A percentile compares a stretch with the other conserved stretches of the same genome.
These are phyloP conservation scores for Parsonsia alboflavescens DNA, from an alignment of 257 asterid species.

Conservation along the genomic window DNA sequence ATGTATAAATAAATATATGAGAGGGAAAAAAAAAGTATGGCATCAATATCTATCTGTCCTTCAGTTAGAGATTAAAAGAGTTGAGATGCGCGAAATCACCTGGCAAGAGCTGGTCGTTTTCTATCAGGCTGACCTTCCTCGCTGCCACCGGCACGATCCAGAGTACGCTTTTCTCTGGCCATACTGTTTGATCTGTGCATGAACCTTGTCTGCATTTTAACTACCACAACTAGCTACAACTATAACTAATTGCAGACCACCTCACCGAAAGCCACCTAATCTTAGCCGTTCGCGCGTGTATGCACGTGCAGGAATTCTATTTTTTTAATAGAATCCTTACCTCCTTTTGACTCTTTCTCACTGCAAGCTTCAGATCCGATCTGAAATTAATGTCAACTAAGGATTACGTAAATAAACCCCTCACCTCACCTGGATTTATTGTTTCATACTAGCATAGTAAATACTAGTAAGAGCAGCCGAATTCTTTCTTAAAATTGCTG, in stretches of 20 bases:
- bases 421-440: not conserved
- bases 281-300: conserved; percentile 1
- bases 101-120: conserved; percentile 97
- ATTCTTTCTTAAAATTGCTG: not conserved
- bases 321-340: not conserved
- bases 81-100: conserved; percentile 33
- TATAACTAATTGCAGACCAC: not conserved
- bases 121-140: conserved; percentile 80
- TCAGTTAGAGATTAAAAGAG: not conserved
- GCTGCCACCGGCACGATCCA: conserved; percentile 50
- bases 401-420: not conserved
- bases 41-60: not conserved
- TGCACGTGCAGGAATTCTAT: not conserved
- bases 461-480: not conserved
- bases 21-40: not conserved
- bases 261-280: conserved; percentile 5
- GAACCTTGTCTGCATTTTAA: conserved; percentile 56
- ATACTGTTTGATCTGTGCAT: conserved; percentile 51
- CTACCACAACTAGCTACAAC: not conserved
- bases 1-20: not conserved
- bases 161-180: conserved; percentile 74
- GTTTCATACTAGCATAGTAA: conserved; percentile 1
- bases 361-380: conserved; percentile 42
- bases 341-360: not conserved
- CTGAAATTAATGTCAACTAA: conserved; percentile 21